A percentile compares a stretch with the other conserved stretches of the same genome.
phyloP scores from a whole-genome alignment of 2,329 filamentous ascomycete species.

The Pestalotiopsis sp. region DNA sequence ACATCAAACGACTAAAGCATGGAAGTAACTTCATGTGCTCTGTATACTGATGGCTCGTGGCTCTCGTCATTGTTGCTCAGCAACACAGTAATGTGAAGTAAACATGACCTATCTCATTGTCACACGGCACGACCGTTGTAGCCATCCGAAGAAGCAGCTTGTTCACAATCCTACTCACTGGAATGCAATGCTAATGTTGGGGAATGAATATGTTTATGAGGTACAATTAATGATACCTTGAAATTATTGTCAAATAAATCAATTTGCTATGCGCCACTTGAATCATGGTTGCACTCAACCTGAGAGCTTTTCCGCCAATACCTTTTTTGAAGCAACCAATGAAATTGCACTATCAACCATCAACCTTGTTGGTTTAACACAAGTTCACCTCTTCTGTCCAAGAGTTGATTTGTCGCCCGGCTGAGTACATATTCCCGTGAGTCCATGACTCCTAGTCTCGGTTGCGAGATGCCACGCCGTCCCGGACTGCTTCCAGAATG shows the following conservation, averaged over 20 bases:
- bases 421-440: background rate
- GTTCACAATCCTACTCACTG: too few relatives aligned
- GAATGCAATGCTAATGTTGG: too few relatives aligned
- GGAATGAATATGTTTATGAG: background rate
- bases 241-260: background rate
- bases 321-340: background rate
- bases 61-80: too few relatives aligned
- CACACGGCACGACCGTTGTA: too few relatives aligned
- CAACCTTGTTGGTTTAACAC: background rate
- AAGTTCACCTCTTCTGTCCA: constrained; percentile 5
- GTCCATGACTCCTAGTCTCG: constrained; percentile 30
- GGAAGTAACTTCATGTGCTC: too few relatives aligned
- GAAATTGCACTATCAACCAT: background rate
- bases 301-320: background rate
- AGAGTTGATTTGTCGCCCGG: background rate
- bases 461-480: constrained; percentile 43
- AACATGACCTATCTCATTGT: too few relatives aligned
- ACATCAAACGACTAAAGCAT: too few relatives aligned
- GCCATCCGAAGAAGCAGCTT: too few relatives aligned
- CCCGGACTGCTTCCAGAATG: constrained; percentile 81
- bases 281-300: background rate
- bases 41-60: too few relatives aligned
- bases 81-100: too few relatives aligned
- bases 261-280: background rate
- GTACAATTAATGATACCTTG: background rate